Conservation (phyloP, 768 basidiomycete species). For the Panaeolus cyanescens region DNA sequence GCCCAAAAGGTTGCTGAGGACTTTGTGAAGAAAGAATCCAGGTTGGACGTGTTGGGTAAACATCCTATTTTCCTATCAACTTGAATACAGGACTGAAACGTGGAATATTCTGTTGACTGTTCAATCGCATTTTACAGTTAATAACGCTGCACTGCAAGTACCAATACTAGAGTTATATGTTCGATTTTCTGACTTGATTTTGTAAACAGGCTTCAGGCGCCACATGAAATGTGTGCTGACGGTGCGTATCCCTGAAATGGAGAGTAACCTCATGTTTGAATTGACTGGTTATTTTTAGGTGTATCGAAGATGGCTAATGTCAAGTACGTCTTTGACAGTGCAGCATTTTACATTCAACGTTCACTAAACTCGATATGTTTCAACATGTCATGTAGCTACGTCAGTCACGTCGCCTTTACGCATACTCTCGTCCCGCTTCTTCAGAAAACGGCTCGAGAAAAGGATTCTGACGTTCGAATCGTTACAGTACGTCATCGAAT, state of each 20-base stretch:
- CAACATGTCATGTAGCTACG: conserved; percentile 2
- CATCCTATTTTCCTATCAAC: neutral
- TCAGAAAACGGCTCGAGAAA: conserved; percentile 12
- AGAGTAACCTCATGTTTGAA: neutral
- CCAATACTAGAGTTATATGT: neutral
- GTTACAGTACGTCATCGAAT: conserved; percentile 8
- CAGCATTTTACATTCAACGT: neutral
- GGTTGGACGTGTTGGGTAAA: conserved; percentile 58
- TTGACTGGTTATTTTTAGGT: conserved; percentile 26
- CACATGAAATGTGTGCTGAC: conserved; percentile 11
- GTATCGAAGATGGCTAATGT: conserved; percentile 35
- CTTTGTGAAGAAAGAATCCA: conserved; percentile 48
- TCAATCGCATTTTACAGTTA: conserved; percentile 35
- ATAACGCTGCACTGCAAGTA: conserved; percentile 55
- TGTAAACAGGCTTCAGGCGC: conserved; percentile 5
- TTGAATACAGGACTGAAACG: no score
- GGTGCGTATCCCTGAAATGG: conserved; percentile 4
- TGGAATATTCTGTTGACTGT: neutral
- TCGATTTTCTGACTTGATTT: neutral
- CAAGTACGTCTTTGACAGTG: conserved; percentile 37
- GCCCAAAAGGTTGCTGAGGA: conserved; percentile 51
- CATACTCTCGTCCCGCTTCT: conserved; percentile 17
- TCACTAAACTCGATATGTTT: neutral
- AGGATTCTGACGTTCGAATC: conserved; percentile 15
- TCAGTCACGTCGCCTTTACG: conserved; percentile 16